Conservation (phyloP, 2,329 filamentous ascomycete genomes). For the Magnaporthiopsis poae region DNA sequence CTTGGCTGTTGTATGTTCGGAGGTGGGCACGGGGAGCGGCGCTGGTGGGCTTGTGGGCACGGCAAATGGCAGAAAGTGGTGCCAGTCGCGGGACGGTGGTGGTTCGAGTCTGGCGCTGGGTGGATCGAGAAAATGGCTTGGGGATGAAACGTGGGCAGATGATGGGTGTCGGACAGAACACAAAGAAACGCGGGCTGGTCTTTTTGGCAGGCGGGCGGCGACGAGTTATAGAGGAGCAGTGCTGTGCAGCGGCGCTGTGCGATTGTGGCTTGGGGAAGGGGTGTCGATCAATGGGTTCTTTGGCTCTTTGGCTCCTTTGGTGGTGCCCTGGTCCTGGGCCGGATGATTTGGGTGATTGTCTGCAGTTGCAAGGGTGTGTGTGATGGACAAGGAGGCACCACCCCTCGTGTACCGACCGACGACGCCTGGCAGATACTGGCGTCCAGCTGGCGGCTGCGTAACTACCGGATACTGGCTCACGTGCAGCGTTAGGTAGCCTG, state of each 20-base stretch:
- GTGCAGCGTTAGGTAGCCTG: too few species aligned
- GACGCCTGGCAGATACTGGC: background rate
- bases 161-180: background rate
- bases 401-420: background rate
- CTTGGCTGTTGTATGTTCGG: too few species aligned
- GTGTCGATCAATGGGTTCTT: background rate
- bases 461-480: background rate
- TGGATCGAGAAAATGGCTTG: conserved; percentile 13
- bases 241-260: background rate
- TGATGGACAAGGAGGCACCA: background rate
- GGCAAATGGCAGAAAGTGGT: conserved; percentile 1
- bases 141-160: conserved; percentile 13
- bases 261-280: background rate
- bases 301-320: too few species aligned
- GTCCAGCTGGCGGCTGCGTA: background rate
- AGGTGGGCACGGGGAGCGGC: background rate
- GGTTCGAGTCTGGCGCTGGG: conserved; percentile 15
- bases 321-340: background rate
- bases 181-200: background rate
- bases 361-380: background rate
- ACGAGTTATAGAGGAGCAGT: background rate
- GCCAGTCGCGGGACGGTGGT: conserved; percentile 4
- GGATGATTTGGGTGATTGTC: background rate
- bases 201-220: background rate
- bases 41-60: background rate